These are phyloP conservation scores for Cutaneotrichosporon dermatis DNA, from an alignment of 1,284 basidiomycete genomes.

Conservation along the genomic window DNA sequence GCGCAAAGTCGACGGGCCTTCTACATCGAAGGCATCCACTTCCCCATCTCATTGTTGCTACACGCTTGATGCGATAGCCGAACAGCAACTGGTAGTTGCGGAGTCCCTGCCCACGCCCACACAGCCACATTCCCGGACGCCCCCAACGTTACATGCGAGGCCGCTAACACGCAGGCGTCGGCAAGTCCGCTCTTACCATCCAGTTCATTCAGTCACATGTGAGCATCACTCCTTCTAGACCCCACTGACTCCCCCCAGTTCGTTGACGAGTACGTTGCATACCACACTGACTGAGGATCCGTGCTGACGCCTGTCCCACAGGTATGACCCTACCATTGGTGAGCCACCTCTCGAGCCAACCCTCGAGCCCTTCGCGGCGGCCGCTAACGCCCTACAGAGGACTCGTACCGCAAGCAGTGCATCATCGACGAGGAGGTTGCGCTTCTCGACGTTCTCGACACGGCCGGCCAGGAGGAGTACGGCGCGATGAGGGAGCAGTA, in stretches of 20 bases:
- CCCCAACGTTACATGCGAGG: too few species aligned
- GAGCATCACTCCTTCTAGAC: slow-evolving; percentile 9
- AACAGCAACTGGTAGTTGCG: too few species aligned
- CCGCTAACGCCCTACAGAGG: slow-evolving; percentile 50
- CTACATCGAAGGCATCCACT: too few species aligned
- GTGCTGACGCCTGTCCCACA: slow-evolving; percentile 10
- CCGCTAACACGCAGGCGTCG: slow-evolving; percentile 63
- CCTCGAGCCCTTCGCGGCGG: too few species aligned
- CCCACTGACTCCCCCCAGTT: slow-evolving; percentile 60
- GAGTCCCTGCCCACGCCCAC: too few species aligned
- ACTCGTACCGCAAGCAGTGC: slow-evolving; percentile 93
- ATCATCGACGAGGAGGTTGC: slow-evolving; percentile 98
- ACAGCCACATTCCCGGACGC: too few species aligned
- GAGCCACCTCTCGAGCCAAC: slow-evolving; percentile 10
- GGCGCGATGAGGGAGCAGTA: slow-evolving; percentile 55
- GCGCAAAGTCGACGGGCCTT: too few species aligned
- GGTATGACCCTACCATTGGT: slow-evolving; percentile 90
- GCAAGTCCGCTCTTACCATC: slow-evolving; percentile 88
- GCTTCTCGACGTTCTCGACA: slow-evolving; percentile 94
- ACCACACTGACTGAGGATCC: not conserved
- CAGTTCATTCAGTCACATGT: slow-evolving; percentile 80
- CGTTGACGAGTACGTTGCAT: slow-evolving; percentile 67
- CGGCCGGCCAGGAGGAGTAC: slow-evolving; percentile 98
- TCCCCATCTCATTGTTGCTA: too few species aligned
- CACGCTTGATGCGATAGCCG: too few species aligned